phyloP scores from a whole-genome alignment of 768 basidiomycete genomes.

The Tubosaeta sp. region DNA sequence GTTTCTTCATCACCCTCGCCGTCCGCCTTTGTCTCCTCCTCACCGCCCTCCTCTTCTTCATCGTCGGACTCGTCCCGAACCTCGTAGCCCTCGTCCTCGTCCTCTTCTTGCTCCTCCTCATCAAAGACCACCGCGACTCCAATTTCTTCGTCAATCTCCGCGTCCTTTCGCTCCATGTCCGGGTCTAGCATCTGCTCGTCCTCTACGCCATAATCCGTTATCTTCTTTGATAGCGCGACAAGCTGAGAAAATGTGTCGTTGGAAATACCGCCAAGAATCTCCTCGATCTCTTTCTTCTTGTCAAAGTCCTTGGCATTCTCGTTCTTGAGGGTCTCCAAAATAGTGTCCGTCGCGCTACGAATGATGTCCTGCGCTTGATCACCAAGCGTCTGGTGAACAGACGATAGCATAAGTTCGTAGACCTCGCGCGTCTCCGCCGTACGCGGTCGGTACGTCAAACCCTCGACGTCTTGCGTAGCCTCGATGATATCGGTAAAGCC shows the following conservation, averaged over 20 bases:
- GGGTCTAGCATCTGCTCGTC: constrained; percentile 77
- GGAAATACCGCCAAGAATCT: constrained; percentile 57
- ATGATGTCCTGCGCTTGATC: constrained; percentile 97
- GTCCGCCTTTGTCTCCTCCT: constrained; percentile 38
- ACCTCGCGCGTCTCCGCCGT: constrained; percentile 94
- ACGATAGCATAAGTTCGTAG: constrained; percentile 84
- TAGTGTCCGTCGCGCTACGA: constrained; percentile 90
- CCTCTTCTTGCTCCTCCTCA: constrained; percentile 93
- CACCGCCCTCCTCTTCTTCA: constrained; percentile 61
- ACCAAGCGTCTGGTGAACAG: constrained; percentile 79
- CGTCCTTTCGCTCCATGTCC: constrained; percentile 76
- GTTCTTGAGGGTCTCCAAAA: constrained; percentile 84
- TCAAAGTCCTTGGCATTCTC: constrained; percentile 93
- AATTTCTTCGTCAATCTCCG: constrained; percentile 90
- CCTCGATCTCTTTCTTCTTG: constrained; percentile 92
- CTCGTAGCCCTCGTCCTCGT: constrained; percentile 87
- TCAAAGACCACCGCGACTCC: constrained; percentile 99
- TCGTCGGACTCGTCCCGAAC: constrained; percentile 78
- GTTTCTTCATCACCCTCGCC: constrained; percentile 45
- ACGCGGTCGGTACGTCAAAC: constrained; percentile 86
- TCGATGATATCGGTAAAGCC: constrained; percentile 92
- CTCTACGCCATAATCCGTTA: constrained; percentile 91
- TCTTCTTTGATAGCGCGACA: constrained; percentile 83
- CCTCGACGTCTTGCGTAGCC: constrained; percentile 90
- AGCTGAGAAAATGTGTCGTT: constrained; percentile 81